Evolutionary conservation across 2,329 filamentous ascomycete genomes (phyloP), one percentile per base, ranked within the genome.

Genomic region (Aspergillus flavus): DNA sequence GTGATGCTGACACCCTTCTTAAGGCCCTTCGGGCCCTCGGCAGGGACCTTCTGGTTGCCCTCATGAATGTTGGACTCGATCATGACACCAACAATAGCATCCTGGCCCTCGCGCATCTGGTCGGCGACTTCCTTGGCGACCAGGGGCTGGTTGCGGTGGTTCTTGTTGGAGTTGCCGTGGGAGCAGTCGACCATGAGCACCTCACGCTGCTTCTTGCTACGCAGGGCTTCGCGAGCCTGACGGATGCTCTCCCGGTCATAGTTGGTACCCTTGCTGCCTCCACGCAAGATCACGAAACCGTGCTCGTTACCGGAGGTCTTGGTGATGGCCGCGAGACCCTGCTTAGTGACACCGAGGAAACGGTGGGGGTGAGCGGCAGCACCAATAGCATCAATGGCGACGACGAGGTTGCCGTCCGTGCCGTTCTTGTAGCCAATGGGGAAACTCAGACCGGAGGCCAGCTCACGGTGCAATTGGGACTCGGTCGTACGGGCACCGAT

Each of bases 391-490:
- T 99, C 95, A 72, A 98, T 96, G 23, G 94, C 94, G 23, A 98
- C 94, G 32, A 88, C 89, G 61, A 99, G 83, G 71, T 91, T 93
- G 48, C 95, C 95, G 74, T 99, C 95, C 28, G 95, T 99, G 66
- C 95, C 95, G 81, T 99, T 99, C 88, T 99, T 99, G 90, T 97
- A 99, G 64, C 95, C 95, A 69, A 99, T 94, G 26, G 95, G 95
- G 90, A 97, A 98, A 62, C 92, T 96, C 59, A 98, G 86, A 71
- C 95, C 95, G 32, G 92, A 96, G 6, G 95, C 95, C 66, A 99
- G 87, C 83, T 99, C 95, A 67, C 95, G 91, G 82, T 99, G 95
- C 69, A 98, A 85, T 82, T 99, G 95, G 61, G 91, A 95, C 83
- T 99, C 95, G 57, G 95, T 99, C 50, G 95, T 99, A 69, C 95